These are phyloP conservation scores for Xylariaceae sp. DNA, from an alignment of 2,329 filamentous ascomycete species.

Conservation along the genomic window DNA sequence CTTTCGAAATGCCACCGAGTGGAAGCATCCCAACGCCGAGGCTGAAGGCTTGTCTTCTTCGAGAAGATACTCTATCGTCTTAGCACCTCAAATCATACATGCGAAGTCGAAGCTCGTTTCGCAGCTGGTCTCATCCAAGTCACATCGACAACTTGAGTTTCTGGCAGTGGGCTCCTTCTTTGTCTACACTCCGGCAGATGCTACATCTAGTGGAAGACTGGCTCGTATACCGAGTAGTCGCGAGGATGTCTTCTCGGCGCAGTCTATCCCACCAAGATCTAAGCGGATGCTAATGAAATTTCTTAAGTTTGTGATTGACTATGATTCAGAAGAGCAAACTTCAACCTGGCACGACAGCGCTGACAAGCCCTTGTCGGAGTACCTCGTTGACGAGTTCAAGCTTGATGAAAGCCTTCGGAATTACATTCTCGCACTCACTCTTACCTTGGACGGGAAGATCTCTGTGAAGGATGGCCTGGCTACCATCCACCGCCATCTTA, in stretches of 20 bases:
- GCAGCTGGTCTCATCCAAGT: conserved; percentile 80
- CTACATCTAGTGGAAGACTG: conserved; percentile 37
- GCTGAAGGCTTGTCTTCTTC: conserved; percentile 51
- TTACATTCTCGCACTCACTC: conserved; percentile 60
- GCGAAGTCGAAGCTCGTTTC: conserved; percentile 71
- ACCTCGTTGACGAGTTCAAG: conserved; percentile 58
- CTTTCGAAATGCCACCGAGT: conserved; percentile 37
- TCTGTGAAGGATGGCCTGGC: conserved; percentile 63
- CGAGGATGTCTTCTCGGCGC: conserved; percentile 84
- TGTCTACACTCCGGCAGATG: conserved; percentile 52
- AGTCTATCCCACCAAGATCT: conserved; percentile 67
- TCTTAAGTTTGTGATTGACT: conserved; percentile 76
- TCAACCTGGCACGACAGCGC: conserved; percentile 56
- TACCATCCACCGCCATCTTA: conserved; percentile 71
- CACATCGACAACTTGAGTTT: conserved; percentile 87
- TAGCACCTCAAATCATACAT: conserved; percentile 84
- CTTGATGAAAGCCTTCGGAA: conserved; percentile 64
- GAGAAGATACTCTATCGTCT: conserved; percentile 73
- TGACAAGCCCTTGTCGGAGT: conserved; percentile 49
- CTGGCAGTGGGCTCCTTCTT: conserved; percentile 90
- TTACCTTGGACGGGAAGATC: conserved; percentile 61
- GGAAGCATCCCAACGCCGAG: conserved; percentile 33
- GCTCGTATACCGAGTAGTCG: conserved; percentile 78
- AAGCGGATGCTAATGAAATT: conserved; percentile 93
- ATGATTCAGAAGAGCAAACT: conserved; percentile 52